Conservation (phyloP, 2,329 filamentous ascomycete species). For the Chalaropsis ovoidea region DNA sequence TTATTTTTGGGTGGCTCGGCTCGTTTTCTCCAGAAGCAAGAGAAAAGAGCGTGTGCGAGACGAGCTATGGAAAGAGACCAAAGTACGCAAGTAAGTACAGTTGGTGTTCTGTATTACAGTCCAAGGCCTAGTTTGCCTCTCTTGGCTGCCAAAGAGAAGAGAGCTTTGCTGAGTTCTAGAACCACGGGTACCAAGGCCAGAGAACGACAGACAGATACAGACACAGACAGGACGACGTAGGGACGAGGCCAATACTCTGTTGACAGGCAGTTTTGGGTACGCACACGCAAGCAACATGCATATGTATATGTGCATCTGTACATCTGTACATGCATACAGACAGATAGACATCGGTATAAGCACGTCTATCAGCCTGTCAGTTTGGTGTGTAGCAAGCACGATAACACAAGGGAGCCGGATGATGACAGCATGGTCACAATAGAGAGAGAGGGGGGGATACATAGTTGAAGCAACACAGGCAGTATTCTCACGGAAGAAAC, state of each 20-base stretch:
- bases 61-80: slow-evolving; percentile 9
- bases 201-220: too few relatives aligned
- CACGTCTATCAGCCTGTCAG: neutral
- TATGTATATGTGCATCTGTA: neutral
- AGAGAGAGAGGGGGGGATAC: neutral
- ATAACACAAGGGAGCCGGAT: neutral
- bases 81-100: neutral
- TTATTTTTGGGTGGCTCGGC: neutral
- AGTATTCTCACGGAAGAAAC: too few relatives aligned
- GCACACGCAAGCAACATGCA: slow-evolving; percentile 3
- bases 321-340: neutral
- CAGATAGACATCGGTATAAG: neutral
- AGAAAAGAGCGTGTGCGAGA: slow-evolving; percentile 9
- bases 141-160: neutral
- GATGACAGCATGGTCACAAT: neutral
- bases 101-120: neutral
- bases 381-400: neutral
- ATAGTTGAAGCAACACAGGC: too few relatives aligned
- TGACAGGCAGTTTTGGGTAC: neutral
- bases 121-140: neutral
- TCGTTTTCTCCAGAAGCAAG: slow-evolving; percentile 8
- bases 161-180: slow-evolving; percentile 5
- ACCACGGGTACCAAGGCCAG: neutral
- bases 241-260: slow-evolving; percentile 1
- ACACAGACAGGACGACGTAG: neutral